Conservation (phyloP, 176 grass and related monocot species). For the Metroxylon sagu region DNA sequence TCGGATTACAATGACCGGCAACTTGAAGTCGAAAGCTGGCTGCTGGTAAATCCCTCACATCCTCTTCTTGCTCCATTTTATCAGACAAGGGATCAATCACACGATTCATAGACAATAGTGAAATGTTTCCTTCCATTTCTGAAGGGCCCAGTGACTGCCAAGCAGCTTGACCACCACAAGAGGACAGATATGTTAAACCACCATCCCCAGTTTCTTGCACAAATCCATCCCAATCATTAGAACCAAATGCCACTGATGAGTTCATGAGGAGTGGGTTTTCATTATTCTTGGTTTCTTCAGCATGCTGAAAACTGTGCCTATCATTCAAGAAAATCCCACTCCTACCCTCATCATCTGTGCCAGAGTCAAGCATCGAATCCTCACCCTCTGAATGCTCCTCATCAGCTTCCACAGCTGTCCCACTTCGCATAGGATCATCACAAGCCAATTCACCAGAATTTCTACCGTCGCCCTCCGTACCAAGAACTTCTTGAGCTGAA, state of each 20-base stretch:
- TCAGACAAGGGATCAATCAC: background rate
- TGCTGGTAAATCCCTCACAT: conserved; percentile 1
- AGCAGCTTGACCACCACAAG: conserved; percentile 15
- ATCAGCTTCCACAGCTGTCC: background rate
- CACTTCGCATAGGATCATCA: too few species aligned
- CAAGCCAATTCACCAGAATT: too few species aligned
- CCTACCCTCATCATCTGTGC: conserved; percentile 1
- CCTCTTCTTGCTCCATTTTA: background rate
- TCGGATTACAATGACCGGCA: background rate
- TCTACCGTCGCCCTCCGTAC: too few species aligned
- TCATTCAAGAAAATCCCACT: background rate
- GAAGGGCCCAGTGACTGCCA: background rate
- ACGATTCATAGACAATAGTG: conserved; percentile 8
- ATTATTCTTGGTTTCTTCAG: background rate
- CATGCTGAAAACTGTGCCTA: conserved; percentile 2
- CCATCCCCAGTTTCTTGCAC: conserved; percentile 25
- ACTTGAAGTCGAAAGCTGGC: background rate
- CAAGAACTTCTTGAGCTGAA: too few species aligned
- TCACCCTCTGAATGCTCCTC: conserved; percentile 18
- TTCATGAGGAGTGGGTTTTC: conserved; percentile 32
- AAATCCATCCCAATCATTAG: conserved; percentile 38
- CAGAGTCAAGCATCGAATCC: conserved; percentile 25
- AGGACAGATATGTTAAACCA: conserved; percentile 4
- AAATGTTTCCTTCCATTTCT: background rate
- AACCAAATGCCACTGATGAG: conserved; percentile 34